Evolutionary conservation across 345 rosid genomes (phyloP).

Genomic region (Cardamine occulta): DNA sequence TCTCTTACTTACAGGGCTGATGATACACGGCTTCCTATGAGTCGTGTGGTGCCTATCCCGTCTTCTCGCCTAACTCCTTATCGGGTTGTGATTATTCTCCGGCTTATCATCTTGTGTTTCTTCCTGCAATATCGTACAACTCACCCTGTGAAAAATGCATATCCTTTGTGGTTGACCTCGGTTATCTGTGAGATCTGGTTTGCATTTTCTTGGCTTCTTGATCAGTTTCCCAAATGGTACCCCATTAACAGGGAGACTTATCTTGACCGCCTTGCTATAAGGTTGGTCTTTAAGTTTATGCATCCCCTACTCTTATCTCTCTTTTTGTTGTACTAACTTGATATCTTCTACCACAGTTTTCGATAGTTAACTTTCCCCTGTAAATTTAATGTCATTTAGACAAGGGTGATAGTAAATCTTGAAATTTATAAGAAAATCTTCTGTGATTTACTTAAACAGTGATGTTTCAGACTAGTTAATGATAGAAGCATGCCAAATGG

Average conservation of each 20-base stretch:
- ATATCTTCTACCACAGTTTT: constrained; percentile 11
- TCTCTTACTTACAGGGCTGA: constrained; percentile 69
- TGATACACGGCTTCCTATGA: constrained; percentile 92
- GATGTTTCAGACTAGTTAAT: constrained; percentile 18
- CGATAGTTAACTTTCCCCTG: background rate
- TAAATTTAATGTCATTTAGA: background rate
- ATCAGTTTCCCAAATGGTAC: constrained; percentile 98
- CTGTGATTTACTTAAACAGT: background rate
- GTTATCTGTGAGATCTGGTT: constrained; percentile 99
- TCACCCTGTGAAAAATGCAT: constrained; percentile 94
- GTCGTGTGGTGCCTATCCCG: constrained; percentile 84
- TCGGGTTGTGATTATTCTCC: constrained; percentile 83
- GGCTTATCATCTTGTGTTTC: constrained; percentile 97
- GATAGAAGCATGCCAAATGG: constrained; percentile 6
- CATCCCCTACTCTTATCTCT: constrained; percentile 1
- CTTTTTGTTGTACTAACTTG: background rate
- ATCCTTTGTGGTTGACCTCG: constrained; percentile 90
- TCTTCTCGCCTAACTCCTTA: constrained; percentile 85
- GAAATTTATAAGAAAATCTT: constrained; percentile 2
- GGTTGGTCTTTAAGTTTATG: constrained; percentile 55
- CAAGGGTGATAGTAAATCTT: background rate
- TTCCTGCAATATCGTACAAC: constrained; percentile 96
- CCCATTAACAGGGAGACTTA: constrained; percentile 97
- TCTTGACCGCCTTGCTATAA: constrained; percentile 89
- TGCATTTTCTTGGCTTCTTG: constrained; percentile 98